A percentile compares a stretch with the other conserved stretches of the same genome.
Conservation (phyloP, 164 flowering plant species). For the Tetracentron sinense region DNA sequence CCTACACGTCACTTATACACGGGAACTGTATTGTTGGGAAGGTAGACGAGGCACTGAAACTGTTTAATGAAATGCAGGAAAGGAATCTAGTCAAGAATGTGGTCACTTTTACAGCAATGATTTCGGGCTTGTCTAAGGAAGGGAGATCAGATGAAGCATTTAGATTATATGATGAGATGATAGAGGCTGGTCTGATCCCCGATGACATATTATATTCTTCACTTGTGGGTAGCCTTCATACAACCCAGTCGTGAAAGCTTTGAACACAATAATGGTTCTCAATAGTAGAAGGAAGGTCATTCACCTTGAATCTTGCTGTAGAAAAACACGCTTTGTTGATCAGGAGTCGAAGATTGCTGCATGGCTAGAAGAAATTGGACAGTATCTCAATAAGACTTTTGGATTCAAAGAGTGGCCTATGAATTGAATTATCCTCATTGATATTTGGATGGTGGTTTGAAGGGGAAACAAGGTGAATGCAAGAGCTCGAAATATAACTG, state of each 20-base stretch:
- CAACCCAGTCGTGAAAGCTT: conserved; percentile 8
- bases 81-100: conserved; percentile 36
- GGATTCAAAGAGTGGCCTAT: not conserved
- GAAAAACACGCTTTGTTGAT: no score
- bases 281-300: not conserved
- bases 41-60: conserved; percentile 45
- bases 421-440: not conserved
- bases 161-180: conserved; percentile 70
- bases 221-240: conserved; percentile 72
- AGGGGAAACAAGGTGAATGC: not conserved
- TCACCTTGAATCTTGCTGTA: no score
- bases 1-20: conserved; percentile 63
- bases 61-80: conserved; percentile 50
- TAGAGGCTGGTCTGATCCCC: conserved; percentile 47
- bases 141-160: conserved; percentile 79
- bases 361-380: no score
- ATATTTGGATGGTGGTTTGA: no score
- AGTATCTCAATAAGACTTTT: not conserved
- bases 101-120: conserved; percentile 57
- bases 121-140: conserved; percentile 60
- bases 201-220: conserved; percentile 59
- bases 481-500: not conserved
- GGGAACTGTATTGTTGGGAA: conserved; percentile 61
- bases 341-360: no score
- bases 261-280: not conserved